Evolutionary conservation across 2,329 filamentous ascomycete species (phyloP).

Genomic region (Ascocoryne sarcoides): DNA sequence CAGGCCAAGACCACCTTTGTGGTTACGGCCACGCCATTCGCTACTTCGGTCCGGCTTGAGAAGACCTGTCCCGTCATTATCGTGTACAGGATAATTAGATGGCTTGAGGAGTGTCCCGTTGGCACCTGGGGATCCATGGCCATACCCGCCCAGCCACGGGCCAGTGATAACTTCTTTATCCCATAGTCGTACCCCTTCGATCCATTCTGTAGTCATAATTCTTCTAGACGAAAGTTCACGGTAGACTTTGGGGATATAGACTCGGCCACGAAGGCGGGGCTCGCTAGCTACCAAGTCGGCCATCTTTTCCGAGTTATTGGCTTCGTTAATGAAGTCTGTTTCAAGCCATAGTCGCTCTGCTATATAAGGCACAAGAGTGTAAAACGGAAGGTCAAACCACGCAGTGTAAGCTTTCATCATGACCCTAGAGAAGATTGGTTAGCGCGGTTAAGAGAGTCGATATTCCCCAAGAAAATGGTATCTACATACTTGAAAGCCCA

Average conservation of each 20-base stretch:
- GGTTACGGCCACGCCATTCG: constrained; percentile 66
- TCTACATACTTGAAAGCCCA: constrained; percentile 42
- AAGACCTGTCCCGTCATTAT: constrained; percentile 44
- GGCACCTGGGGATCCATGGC: constrained; percentile 69
- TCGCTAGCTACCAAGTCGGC: constrained; percentile 65
- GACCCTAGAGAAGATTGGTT: constrained; percentile 42
- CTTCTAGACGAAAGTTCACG: constrained; percentile 72
- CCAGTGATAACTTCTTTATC: constrained; percentile 75
- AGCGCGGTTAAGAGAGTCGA: constrained; percentile 4
- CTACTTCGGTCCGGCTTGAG: constrained; percentile 69
- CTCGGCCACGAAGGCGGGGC: constrained; percentile 64
- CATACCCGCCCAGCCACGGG: constrained; percentile 70
- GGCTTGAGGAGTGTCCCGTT: constrained; percentile 50
- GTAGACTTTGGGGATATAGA: constrained; percentile 84
- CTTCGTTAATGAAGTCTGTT: constrained; percentile 91
- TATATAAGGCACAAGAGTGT: constrained; percentile 85
- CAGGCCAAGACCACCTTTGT: constrained; percentile 75
- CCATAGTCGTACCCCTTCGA: constrained; percentile 88
- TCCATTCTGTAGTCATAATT: constrained; percentile 94
- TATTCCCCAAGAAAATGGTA: neutral
- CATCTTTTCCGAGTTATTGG: constrained; percentile 81
- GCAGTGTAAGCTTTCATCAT: constrained; percentile 75
- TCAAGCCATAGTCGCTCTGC: constrained; percentile 85
- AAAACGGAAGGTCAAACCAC: constrained; percentile 89
- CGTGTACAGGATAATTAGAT: constrained; percentile 25